phyloP scores from a whole-genome alignment of 345 rosid genomes.

The Linum tenue region DNA sequence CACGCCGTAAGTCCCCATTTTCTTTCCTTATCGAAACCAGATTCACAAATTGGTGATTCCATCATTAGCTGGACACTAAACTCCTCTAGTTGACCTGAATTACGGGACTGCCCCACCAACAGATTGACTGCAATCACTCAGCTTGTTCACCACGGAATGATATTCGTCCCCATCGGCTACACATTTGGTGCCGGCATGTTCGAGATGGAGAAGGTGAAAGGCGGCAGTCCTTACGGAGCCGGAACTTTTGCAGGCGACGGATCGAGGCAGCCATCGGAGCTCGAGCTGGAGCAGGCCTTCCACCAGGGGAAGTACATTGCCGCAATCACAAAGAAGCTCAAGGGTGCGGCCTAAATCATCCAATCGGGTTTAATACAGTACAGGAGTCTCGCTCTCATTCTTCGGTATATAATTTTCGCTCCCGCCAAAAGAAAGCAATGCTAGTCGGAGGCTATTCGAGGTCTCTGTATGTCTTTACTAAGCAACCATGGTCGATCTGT shows the following conservation, averaged over 20 bases:
- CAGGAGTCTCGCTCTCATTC: too few species aligned
- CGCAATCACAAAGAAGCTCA: constrained; percentile 77
- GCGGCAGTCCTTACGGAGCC: constrained; percentile 93
- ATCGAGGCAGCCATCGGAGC: constrained; percentile 72
- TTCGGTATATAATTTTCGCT: too few species aligned
- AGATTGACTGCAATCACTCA: constrained; percentile 96
- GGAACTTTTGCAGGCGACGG: constrained; percentile 94
- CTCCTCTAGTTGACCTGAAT: too few species aligned
- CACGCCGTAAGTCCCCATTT: constrained; percentile 62
- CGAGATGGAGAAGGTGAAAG: constrained; percentile 87
- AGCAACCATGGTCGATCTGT: too few species aligned
- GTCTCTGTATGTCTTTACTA: too few species aligned
- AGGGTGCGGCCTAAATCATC: constrained; percentile 36
- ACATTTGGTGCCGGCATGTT: constrained; percentile 97
- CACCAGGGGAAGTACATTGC: constrained; percentile 97
- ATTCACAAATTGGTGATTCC: too few species aligned
- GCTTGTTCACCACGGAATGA: constrained; percentile 93
- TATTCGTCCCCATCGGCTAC: constrained; percentile 86
- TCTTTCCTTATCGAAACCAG: not conserved
- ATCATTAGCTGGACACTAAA: too few species aligned
- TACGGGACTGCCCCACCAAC: not conserved
- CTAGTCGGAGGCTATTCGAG: too few species aligned
- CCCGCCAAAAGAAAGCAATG: too few species aligned
- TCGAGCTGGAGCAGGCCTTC: constrained; percentile 79
- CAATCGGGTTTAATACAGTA: too few species aligned